phyloP scores from a whole-genome alignment of 768 basidiomycete genomes.

The Russula griseocarnosa region DNA sequence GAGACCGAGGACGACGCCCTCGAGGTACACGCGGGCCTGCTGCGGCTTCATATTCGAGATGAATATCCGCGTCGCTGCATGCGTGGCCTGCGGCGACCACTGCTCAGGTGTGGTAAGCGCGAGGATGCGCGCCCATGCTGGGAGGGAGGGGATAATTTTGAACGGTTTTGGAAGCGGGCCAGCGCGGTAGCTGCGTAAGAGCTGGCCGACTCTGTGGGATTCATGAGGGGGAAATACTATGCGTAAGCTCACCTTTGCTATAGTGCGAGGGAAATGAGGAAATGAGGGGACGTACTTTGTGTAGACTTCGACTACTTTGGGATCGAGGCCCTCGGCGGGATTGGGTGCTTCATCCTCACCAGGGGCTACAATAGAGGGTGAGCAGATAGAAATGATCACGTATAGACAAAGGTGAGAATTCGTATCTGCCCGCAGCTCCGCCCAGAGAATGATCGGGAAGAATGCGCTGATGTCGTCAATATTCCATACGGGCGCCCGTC shows the following conservation, averaged over 20 bases:
- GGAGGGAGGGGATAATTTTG: conserved; percentile 95
- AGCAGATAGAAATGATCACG: conserved; percentile 18
- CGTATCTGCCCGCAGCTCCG: no score
- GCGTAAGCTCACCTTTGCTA: neutral
- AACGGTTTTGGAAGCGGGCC: conserved; percentile 94
- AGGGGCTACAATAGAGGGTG: conserved; percentile 40
- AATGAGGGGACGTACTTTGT: conserved; percentile 61
- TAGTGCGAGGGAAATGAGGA: neutral
- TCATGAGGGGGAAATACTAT: no score
- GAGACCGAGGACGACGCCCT: conserved; percentile 86
- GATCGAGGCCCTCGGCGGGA: conserved; percentile 84
- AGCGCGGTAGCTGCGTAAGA: conserved; percentile 86
- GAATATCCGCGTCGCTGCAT: conserved; percentile 91
- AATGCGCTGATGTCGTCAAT: neutral
- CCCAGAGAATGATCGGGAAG: no score
- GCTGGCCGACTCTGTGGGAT: conserved; percentile 66
- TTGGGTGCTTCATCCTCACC: conserved; percentile 52
- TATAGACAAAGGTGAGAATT: no score
- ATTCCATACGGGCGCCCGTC: neutral
- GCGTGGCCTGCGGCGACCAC: conserved; percentile 95
- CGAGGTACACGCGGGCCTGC: conserved; percentile 88
- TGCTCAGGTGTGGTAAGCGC: conserved; percentile 87
- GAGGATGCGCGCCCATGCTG: conserved; percentile 93
- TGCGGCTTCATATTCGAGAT: conserved; percentile 95
- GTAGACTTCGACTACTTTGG: conserved; percentile 89